phyloP scores from a whole-genome alignment of 371 early-diverging fungal species.

The Haplosporangium sp. region DNA sequence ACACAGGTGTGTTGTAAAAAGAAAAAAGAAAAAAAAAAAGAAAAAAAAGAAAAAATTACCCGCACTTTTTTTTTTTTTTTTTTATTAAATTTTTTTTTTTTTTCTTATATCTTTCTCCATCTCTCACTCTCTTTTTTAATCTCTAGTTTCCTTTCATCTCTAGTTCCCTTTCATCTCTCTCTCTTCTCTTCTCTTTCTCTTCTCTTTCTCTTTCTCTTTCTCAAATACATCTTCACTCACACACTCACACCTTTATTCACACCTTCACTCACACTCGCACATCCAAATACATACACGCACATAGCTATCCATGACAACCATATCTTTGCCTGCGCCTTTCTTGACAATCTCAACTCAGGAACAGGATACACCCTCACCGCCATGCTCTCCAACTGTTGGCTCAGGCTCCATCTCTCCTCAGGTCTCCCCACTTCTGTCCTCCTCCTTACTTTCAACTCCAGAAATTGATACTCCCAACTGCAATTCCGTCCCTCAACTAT shows the following conservation, averaged over 20 bases:
- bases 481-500: neutral
- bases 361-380: constrained; percentile 1
- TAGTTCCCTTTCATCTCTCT: neutral
- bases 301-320: constrained; percentile 3
- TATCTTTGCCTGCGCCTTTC: constrained; percentile 8
- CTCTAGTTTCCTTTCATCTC: too few species aligned
- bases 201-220: neutral
- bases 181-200: neutral
- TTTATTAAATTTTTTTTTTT: too few species aligned
- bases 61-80: too few species aligned
- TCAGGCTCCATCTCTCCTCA: constrained; percentile 3
- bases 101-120: neutral
- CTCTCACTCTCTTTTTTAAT: neutral
- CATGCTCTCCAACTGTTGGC: constrained; percentile 3
- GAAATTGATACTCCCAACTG: neutral
- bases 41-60: too few species aligned
- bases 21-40: too few species aligned
- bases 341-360: constrained; percentile 13
- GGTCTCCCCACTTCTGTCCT: constrained; percentile 8
- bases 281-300: too few species aligned
- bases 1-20: too few species aligned
- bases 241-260: neutral
- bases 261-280: neutral
- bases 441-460: constrained; percentile 3
- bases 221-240: neutral